Evolutionary conservation across 2,329 filamentous ascomycete species (phyloP).

Genomic region (Talaromyces rugulosus): DNA sequence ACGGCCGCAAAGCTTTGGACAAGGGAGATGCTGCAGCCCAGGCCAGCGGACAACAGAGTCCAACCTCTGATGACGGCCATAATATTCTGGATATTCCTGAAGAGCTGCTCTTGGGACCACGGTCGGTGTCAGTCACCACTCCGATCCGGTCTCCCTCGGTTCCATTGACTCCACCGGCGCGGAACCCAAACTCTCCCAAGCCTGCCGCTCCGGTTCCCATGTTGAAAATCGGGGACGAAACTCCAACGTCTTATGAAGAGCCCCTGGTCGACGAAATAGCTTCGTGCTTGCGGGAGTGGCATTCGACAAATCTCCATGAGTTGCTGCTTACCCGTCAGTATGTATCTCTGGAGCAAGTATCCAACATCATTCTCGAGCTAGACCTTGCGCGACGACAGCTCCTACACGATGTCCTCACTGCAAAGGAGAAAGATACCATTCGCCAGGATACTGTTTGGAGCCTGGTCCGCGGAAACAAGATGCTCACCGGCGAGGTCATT

Average conservation of each 20-base stretch:
- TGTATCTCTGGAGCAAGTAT: slow-evolving; percentile 72
- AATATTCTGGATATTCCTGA: slow-evolving; percentile 3
- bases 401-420: slow-evolving; percentile 87
- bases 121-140: slow-evolving; percentile 23
- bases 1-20: slow-evolving; percentile 34
- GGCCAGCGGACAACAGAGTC: slow-evolving; percentile 30
- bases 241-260: slow-evolving; percentile 80
- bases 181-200: slow-evolving; percentile 62
- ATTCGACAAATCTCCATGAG: slow-evolving; percentile 93
- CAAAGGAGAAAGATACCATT: slow-evolving; percentile 72
- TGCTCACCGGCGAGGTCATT: slow-evolving; percentile 89
- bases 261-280: slow-evolving; percentile 96
- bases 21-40: slow-evolving; percentile 34
- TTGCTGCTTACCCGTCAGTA: slow-evolving; percentile 82
- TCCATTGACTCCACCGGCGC: slow-evolving; percentile 36
- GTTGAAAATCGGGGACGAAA: slow-evolving; percentile 97
- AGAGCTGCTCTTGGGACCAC: slow-evolving; percentile 22
- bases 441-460: slow-evolving; percentile 95
- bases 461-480: slow-evolving; percentile 86
- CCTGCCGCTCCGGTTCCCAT: slow-evolving; percentile 92
- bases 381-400: slow-evolving; percentile 85
- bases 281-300: slow-evolving; percentile 95
- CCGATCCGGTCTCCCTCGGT: slow-evolving; percentile 24
- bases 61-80: slow-evolving; percentile 28
- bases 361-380: slow-evolving; percentile 73